Conservation (phyloP, 345 rosid species). For the Euphorbia tirucalli region DNA sequence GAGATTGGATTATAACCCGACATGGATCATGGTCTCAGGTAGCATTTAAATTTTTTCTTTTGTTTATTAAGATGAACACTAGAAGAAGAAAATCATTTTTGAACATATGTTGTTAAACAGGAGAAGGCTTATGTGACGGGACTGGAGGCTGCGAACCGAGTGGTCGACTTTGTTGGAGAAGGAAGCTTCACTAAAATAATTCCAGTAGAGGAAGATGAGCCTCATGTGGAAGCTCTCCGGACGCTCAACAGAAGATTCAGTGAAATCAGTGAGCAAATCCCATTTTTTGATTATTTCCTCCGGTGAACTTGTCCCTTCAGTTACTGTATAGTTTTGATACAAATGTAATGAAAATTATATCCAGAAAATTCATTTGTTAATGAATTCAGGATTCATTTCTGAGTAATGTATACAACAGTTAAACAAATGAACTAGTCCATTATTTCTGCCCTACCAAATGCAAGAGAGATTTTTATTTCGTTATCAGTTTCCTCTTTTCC, state of each 20-base stretch:
- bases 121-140: constrained; percentile 56
- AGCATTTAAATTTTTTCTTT: neutral
- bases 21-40: constrained; percentile 75
- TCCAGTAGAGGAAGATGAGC: constrained; percentile 56
- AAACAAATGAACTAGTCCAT: too few species aligned
- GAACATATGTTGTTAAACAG: constrained; percentile 16
- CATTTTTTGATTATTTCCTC: constrained; percentile 32
- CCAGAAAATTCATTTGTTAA: too few species aligned
- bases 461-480: too few species aligned
- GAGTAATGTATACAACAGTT: too few species aligned
- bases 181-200: constrained; percentile 51
- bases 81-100: too few species aligned
- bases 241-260: constrained; percentile 44
- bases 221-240: constrained; percentile 46
- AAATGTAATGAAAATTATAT: too few species aligned
- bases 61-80: neutral
- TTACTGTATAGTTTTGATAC: too few species aligned
- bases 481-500: too few species aligned
- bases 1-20: constrained; percentile 58
- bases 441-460: too few species aligned
- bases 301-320: neutral
- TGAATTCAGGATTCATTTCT: too few species aligned
- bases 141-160: constrained; percentile 51
- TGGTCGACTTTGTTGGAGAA: constrained; percentile 42
- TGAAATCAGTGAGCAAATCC: constrained; percentile 41